Base-by-base conservation (phyloP, 176 grass and related monocot genomes). In the Chrysopogon serrulatus region DNA sequence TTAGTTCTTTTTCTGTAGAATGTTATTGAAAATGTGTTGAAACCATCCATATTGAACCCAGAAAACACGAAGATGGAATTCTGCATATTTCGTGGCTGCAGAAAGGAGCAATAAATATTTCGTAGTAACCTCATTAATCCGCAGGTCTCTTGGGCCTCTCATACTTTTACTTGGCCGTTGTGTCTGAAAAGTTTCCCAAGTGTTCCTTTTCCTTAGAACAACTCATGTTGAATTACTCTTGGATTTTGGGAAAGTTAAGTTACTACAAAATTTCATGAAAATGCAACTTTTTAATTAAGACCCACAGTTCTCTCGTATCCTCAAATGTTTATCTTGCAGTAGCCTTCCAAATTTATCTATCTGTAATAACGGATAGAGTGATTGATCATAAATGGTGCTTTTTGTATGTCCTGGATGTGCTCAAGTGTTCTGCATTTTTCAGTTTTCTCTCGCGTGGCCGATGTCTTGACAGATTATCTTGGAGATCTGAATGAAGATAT, bases 381-480 rank as follows among this genome's bases (percentile, higher is more conserved):
- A 54, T 24, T 77, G 40, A 68, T 30, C 45, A 27, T 13, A 82
- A 39, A 2, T n/a, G n/a, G 15, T 78, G 42, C 24, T 4, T 60
- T 70, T 49, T 24, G 24, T 24, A 34, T 53, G 24, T 19, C 23
- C 56, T 43, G 19, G 18, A 19, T 76, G 6, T 53, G 75, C 30
- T 27, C 34, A 82, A 73, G 82, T 82, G 40, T 71, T 89, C 41
- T 53, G 27, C 19, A 19, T n/a, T 56, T 83, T 73, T 49, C 85
- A 97, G 91, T 93, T 98, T 64, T 98, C 80, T 88, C 89, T 65
- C 88, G 96, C 10, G 78, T 95, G 18, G 92, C 91, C 36, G 93
- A 95, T 87, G 87, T 98, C 67, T 84, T 98, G 83, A 88, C 87
- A 40, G 89, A 93, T 76, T 95, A 98, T 70, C 91, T 98, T 54